Evolutionary conservation across 345 rosid genomes (phyloP).

Genomic region (Dimocarpus longan): DNA sequence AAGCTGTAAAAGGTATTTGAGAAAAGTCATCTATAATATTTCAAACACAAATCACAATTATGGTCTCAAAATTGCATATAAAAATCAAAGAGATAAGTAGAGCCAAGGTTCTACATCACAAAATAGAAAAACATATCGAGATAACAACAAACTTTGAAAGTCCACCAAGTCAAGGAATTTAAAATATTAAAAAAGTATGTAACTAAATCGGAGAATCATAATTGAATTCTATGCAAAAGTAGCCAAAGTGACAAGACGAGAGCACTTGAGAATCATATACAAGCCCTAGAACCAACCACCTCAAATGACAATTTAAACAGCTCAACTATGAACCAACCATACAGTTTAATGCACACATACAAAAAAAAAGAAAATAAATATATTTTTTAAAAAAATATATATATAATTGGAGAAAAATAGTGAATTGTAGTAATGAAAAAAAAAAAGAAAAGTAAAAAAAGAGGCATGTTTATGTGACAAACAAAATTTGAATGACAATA

Average conservation of each 20-base stretch:
- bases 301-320: conserved; percentile 30
- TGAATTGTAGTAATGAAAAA: not conserved
- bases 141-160: conserved; percentile 27
- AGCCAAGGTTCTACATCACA: conserved; percentile 14
- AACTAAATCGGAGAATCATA: not conserved
- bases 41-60: conserved; percentile 8
- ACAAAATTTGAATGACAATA: not conserved
- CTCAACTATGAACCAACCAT: conserved; percentile 22
- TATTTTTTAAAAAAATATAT: too few species aligned
- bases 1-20: not conserved
- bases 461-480: conserved; percentile 1
- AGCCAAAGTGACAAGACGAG: not conserved
- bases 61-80: not conserved
- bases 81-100: conserved; percentile 1
- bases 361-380: too few species aligned
- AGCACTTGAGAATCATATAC: conserved; percentile 9
- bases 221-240: conserved; percentile 25
- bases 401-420: too few species aligned
- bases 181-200: not conserved
- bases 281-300: conserved; percentile 30
- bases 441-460: not conserved
- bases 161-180: conserved; percentile 29
- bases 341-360: not conserved
- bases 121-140: conserved; percentile 23
- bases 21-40: not conserved